Base-by-base conservation (phyloP, 202 grass and related monocot genomes). In the Saccharum hybrid region DNA sequence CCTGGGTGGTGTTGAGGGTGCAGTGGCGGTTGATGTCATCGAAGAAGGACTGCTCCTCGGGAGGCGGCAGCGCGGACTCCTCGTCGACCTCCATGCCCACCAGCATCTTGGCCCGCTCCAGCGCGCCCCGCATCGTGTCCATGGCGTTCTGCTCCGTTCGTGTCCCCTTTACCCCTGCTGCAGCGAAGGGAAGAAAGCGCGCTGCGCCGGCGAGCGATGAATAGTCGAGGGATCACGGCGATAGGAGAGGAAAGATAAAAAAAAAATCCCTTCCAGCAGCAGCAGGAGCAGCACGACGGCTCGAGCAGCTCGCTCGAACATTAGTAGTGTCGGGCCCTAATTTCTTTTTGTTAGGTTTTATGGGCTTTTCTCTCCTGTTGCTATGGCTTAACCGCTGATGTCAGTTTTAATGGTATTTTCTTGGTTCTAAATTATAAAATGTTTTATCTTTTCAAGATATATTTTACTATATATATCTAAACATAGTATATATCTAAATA, bases 51-150 rank as follows among this genome's bases (percentile, higher is more conserved):
- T 89, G 87, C 60, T 91, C 86, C 88, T 95, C 91, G 12, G 91
- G 88, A 45, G 87, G 80, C 71, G 83, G 82, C 68, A 74, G 64
- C n/a, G 79, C 68, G 23, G 90, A 82, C 89, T 98, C 93, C 85
- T 98, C 96, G 78, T 94, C 93, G 8, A 93, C 86, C 81, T 98
- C 96, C 88, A 98, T 88, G 43, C 96, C 93, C 15, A 94, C 96
- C 75, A 98, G 87, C 96, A 98, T 98, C 91, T 94, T 98, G n/a
- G 93, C 96, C 74, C 85, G 94, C 89, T 98, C 96, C 66, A 98
- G 78, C 14, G 93, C 93, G 39, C 88, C 88, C 66, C 85, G 87
- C 96, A 98, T 98, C 85, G 69, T 87, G 31, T 94, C 96, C 93
- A 92, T 96, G 41, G 4, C 61, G 22, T 21, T 38, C 22, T 3